Base-by-base conservation (phyloP, 2,329 filamentous ascomycete species). In the Didymella lethalis region DNA sequence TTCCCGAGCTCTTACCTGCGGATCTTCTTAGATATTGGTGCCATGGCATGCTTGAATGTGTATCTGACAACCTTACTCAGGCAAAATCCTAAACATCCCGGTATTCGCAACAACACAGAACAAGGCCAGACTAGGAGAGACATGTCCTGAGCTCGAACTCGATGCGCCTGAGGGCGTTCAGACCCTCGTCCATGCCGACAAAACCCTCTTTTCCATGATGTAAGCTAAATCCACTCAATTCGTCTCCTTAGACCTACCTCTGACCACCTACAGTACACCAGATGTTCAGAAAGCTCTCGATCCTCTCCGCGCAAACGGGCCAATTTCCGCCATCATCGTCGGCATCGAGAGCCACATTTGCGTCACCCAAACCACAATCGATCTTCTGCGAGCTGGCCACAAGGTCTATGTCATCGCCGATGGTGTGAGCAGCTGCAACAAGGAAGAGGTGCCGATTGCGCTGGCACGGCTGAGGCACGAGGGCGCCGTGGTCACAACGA, bases 331-430 rank as follows among this genome's bases (percentile, higher is more conserved):
- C 52, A 89, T 91, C 54, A 87, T 98, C 63, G 89, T 97, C 16
- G 94, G 94, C 36, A 97, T 98, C 74, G 94, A 98, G 79, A 86
- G 87, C 40, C 94, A 98, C 79, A 95, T 98, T 75, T 98, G 94
- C 82, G 88, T 98, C 29, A 93, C 92, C 61, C 94, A 98, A 83
- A 97, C 94, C 2, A 65, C 74, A 16, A 83, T 97, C 41, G 94
- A 97, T 80, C 80, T 96, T 48, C 80, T 95, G 43, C 81, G 82
- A 23, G 83, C 84, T 1, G 93, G 93, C 0, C 91, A 97, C 77
- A 82, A 83, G 52, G 94, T 97, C 7, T 97, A 96, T 76, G 82
- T 98, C 38, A 82, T 97, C 31, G 92, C 93, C 51, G 94, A 98
- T 77, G 94, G 88, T 31, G 93, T 98, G 41, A 93, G 90, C 72